phyloP scores from a whole-genome alignment of 192 early-diverging fungal species.

The Entomortierella chlamydospora region DNA sequence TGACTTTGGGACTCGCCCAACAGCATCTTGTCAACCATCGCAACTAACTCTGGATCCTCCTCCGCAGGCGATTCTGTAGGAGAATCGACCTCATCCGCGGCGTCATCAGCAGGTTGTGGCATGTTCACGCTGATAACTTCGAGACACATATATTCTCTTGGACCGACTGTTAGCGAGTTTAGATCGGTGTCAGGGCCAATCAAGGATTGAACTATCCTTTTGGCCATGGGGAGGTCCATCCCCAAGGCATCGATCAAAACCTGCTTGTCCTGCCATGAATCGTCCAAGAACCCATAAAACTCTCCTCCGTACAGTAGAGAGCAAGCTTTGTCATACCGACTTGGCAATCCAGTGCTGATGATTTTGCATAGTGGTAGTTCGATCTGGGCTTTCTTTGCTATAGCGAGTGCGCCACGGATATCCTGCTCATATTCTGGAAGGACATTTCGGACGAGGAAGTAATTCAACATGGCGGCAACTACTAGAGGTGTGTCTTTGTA shows the following conservation, averaged over 20 bases:
- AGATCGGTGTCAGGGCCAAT: constrained; percentile 10
- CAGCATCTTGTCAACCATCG: constrained; percentile 34
- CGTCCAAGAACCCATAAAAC: constrained; percentile 43
- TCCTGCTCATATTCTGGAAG: constrained; percentile 65
- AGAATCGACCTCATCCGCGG: background rate
- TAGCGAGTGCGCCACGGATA: constrained; percentile 55
- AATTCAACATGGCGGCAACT: constrained; percentile 61
- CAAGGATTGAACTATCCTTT: constrained; percentile 27
- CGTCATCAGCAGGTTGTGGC: background rate
- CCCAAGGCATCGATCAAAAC: constrained; percentile 24
- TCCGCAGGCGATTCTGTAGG: background rate
- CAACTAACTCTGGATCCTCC: constrained; percentile 12
- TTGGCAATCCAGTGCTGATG: constrained; percentile 49
- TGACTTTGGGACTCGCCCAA: background rate
- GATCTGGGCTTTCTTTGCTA: constrained; percentile 54
- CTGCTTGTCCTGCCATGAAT: constrained; percentile 23
- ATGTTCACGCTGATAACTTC: constrained; percentile 23
- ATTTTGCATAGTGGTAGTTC: constrained; percentile 64
- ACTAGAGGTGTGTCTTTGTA: constrained; percentile 57
- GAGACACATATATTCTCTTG: constrained; percentile 25
- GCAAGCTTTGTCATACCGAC: constrained; percentile 67
- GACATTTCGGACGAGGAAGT: constrained; percentile 59
- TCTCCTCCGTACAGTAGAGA: constrained; percentile 61
- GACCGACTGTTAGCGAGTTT: background rate
- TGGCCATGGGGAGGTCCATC: constrained; percentile 22